phyloP scores from a whole-genome alignment of 768 basidiomycete species.

The Rhizopogon roseolus region DNA sequence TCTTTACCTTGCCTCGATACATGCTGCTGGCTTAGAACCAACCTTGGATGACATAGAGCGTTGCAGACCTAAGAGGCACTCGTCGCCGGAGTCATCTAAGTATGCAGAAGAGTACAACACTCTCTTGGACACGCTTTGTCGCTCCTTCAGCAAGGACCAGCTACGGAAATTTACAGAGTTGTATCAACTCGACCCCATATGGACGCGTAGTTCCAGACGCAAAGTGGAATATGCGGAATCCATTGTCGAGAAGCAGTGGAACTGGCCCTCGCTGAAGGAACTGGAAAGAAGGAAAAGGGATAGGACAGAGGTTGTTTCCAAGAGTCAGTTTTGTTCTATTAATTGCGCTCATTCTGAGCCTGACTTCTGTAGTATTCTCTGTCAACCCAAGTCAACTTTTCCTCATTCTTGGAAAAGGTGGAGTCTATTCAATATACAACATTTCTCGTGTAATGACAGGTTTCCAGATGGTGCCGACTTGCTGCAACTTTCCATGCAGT shows the following conservation, averaged over 20 bases:
- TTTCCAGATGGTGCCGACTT: conserved; percentile 59
- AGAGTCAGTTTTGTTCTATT: conserved; percentile 34
- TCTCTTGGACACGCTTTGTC: conserved; percentile 49
- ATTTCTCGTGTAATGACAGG: conserved; percentile 3
- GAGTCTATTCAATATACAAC: neutral
- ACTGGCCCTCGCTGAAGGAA: conserved; percentile 57
- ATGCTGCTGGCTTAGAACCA: conserved; percentile 39
- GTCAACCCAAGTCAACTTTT: conserved; percentile 60
- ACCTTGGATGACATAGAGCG: conserved; percentile 61
- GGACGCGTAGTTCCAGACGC: conserved; percentile 27
- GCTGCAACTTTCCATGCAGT: conserved; percentile 51
- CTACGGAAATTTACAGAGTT: conserved; percentile 48
- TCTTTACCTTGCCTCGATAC: conserved; percentile 51
- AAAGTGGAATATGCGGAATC: conserved; percentile 40
- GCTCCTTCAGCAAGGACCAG: conserved; percentile 62
- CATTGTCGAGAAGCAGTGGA: conserved; percentile 65
- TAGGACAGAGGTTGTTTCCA: conserved; percentile 39
- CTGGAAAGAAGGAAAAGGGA: conserved; percentile 47
- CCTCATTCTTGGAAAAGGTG: conserved; percentile 69
- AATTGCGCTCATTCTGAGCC: neutral
- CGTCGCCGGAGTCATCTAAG: conserved; percentile 33
- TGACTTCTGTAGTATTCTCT: conserved; percentile 40
- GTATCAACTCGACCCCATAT: conserved; percentile 37
- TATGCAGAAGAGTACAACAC: conserved; percentile 52
- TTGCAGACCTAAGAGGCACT: conserved; percentile 39